These are phyloP conservation scores for Dillenia turbinata DNA, from an alignment of 164 flowering plant species.

Conservation along the genomic window DNA sequence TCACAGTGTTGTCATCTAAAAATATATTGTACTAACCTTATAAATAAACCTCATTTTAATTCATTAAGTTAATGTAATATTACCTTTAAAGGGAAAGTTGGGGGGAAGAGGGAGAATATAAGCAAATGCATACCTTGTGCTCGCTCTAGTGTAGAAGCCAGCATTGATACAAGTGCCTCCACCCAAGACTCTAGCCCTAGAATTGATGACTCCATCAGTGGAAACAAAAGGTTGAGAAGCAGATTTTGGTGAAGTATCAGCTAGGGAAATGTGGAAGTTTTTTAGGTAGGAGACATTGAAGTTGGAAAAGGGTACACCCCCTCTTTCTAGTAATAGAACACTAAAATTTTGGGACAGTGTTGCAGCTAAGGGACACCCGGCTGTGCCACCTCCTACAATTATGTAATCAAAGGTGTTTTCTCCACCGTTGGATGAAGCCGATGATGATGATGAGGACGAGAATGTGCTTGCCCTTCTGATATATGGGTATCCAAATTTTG, in stretches of 20 bases:
- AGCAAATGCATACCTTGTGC: conserved; percentile 40
- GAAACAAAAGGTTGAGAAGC: conserved; percentile 78
- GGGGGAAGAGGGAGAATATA: too few species aligned
- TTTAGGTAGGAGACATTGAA: conserved; percentile 51
- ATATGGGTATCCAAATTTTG: conserved; percentile 45
- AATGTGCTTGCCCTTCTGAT: conserved; percentile 69
- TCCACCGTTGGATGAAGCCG: conserved; percentile 21
- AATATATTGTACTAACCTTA: too few species aligned
- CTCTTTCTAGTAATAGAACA: conserved; percentile 81
- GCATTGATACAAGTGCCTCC: conserved; percentile 91
- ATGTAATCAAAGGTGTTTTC: conserved; percentile 62
- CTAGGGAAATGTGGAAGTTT: conserved; percentile 70
- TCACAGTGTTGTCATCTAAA: too few species aligned
- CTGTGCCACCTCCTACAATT: conserved; percentile 93
- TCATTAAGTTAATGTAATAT: too few species aligned
- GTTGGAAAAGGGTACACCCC: conserved; percentile 71
- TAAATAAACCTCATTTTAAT: too few species aligned
- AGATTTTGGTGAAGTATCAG: conserved; percentile 63
- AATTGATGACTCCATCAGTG: conserved; percentile 89
- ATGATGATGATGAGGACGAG: conserved; percentile 26
- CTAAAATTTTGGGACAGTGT: conserved; percentile 79
- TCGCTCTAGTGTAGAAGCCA: conserved; percentile 90
- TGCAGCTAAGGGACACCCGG: conserved; percentile 94
- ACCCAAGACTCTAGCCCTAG: conserved; percentile 87
- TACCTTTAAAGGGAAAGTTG: too few species aligned